Conservation (phyloP, 169 alveolate genomes). For the Toxoplasma gondii region DNA sequence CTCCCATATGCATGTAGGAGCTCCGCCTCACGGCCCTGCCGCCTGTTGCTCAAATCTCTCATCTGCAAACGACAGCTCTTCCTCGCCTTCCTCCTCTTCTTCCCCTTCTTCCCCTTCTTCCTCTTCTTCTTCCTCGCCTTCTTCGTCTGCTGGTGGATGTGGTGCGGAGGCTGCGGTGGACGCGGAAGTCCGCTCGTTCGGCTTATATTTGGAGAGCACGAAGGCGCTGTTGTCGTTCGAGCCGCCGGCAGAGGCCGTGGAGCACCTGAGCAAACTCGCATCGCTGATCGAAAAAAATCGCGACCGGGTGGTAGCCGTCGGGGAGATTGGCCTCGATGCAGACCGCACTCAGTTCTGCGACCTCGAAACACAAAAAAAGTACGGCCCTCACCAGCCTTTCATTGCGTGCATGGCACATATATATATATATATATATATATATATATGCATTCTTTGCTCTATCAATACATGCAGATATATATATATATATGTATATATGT, state of each 20-base stretch:
- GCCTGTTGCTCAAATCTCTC: constrained; percentile 36
- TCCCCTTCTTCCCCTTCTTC: no score
- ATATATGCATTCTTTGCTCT: neutral
- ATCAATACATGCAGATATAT: constrained; percentile 62
- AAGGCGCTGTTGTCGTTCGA: neutral
- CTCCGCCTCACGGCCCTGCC: constrained; percentile 5
- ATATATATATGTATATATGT: constrained; percentile 7
- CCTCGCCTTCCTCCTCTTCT: no score
- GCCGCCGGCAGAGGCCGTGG: neutral
- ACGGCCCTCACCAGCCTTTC: constrained; percentile 17
- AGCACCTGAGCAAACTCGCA: constrained; percentile 79
- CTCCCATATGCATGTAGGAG: neutral
- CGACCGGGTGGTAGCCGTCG: constrained; percentile 83
- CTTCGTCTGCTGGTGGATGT: neutral
- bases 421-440: no score
- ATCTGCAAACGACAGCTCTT: neutral
- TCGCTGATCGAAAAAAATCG: constrained; percentile 74
- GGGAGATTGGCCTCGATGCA: constrained; percentile 89
- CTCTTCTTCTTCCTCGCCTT: no score
- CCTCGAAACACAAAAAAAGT: constrained; percentile 82
- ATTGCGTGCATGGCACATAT: neutral
- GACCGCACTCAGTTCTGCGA: constrained; percentile 86
- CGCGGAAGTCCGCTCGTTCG: constrained; percentile 32
- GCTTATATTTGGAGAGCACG: neutral
- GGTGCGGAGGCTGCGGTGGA: neutral